phyloP scores from a whole-genome alignment of 352 stramenopile species.

The Globisporangium paroecandrum region DNA sequence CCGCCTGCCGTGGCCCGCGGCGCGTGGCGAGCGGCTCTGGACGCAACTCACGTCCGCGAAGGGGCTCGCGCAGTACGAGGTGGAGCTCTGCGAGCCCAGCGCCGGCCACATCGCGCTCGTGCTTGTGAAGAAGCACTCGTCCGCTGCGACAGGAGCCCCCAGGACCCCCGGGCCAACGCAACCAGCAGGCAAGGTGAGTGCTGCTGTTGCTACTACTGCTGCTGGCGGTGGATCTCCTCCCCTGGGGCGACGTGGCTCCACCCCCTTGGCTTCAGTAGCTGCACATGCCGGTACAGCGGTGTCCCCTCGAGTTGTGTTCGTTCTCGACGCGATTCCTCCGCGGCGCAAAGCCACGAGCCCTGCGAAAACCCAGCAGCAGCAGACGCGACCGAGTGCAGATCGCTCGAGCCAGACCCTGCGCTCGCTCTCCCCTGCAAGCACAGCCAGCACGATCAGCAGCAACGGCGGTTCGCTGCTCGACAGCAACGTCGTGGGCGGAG shows the following conservation, averaged over 20 bases:
- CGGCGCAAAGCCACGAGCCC: slow-evolving; percentile 20
- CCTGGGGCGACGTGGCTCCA: slow-evolving; percentile 9
- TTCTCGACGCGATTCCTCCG: slow-evolving; percentile 70
- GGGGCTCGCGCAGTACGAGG: slow-evolving; percentile 17
- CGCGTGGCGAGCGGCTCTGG: slow-evolving; percentile 17
- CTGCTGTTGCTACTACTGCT: neutral
- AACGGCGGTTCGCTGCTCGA: neutral
- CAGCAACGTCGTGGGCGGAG: neutral
- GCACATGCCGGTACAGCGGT: neutral
- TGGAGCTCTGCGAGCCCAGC: slow-evolving; percentile 18
- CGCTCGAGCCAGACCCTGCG: neutral
- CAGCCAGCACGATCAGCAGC: slow-evolving; percentile 27
- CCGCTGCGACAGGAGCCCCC: neutral
- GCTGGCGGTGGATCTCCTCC: neutral
- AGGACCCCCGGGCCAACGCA: neutral
- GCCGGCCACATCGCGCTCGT: too few species aligned
- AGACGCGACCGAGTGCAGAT: slow-evolving; percentile 1
- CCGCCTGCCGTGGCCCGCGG: neutral
- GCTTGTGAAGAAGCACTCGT: too few species aligned
- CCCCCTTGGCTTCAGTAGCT: neutral
- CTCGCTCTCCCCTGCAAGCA: slow-evolving; percentile 16
- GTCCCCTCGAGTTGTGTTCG: slow-evolving; percentile 55
- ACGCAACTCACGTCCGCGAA: slow-evolving; percentile 7
- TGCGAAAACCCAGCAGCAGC: slow-evolving; percentile 12
- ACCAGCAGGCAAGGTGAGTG: neutral